Base-by-base conservation (phyloP, 2,329 filamentous ascomycete genomes). In the Hypocrella siamensis region DNA sequence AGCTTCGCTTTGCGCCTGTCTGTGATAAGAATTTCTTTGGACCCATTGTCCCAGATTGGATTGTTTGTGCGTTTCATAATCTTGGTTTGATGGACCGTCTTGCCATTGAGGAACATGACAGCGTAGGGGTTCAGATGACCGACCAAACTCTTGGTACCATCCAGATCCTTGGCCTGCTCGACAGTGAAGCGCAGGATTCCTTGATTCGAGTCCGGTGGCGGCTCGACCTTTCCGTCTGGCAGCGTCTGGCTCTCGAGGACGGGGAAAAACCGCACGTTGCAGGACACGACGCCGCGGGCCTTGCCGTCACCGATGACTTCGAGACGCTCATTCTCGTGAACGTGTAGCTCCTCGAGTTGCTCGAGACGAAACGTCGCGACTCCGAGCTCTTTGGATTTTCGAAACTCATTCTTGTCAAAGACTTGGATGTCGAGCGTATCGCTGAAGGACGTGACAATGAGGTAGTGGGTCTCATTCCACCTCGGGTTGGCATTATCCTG, bases 61-160 rank as follows among this genome's bases (percentile, higher is more conserved):
- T 93, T 90, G 59, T 98, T 98, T 37, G 85, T 96, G 38, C 88
- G 79, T 68, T 96, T 98, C 46, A 94, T 69, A 55, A 86, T 92
- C 58, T 85, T 83, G 32, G 86, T 93, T 35, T 75, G 68, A 46
- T 93, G 85, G 4, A 96, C 70, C 50, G 92, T 79, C 56, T 90
- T 93, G 40, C 84, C 81, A 46, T 98, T 98, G 43, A 98, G 71
- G 28, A 94, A 67, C 31, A 98, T 67, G 19, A 76, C 67, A 8
- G 83, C 86, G 43, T 96, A 98, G 2, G 90, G 90, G 54, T 85
- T 96, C 29, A 98, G 75, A 39, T 78, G 69, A 19, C 90, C 90
- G 37, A 96, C 76, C 48, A 98, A 60, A 56, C 85, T 93, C 75
- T 90, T 94, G 41, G 73, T 80, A 31, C 79, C 79, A 47, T 98